Base-by-base conservation (phyloP, 2,329 filamentous ascomycete genomes). In the Blastomyces parvus region DNA sequence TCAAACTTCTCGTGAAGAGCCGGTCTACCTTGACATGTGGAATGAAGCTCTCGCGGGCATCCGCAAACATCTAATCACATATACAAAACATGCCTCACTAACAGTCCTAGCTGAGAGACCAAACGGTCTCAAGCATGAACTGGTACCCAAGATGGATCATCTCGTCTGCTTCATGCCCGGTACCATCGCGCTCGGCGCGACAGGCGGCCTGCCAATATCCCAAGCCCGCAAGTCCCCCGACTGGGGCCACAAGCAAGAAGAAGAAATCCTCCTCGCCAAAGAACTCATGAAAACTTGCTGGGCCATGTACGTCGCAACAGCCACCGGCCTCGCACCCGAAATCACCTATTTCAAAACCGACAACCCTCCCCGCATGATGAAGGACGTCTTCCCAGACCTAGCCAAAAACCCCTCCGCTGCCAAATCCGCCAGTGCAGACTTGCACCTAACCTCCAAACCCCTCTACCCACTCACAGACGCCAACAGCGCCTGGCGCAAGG, bases 211-310 rank as follows among this genome's bases (percentile, higher is more conserved):
- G 42, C 84, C 88, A 0, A 85, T 96, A 64, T 81, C 83, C 0
- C 85, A 91, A 71, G 93, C 93, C 14, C 87, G 85, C 68, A 88
- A 89, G 73, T 79, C 84, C 0, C 79, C 85, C 0, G 83, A 79
- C 8, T 97, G 94, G 94, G 86, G 83, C 42, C 82, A 85, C 67
- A 84, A 88, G 73, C 87, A 95, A 70, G 91, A 96, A 64, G 88
- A 89, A 65, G 91, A 97, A 73, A 92, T 99, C 79, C 78, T 85
- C 65, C 85, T 99, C 36, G 91, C 94, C 0, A 86, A 86, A 67
- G 93, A 99, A 79, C 81, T 99, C 63, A 97, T 90, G 81, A 93
- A 96, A 65, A 97, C 94, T 1, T 99, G 94, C 81, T 97, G 93
- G 90, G 92, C 90, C 71, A 99, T 95, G 86, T 99, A 99, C 79